phyloP scores from a whole-genome alignment of 1,284 basidiomycete genomes.

The Papiliotrema flavescens region DNA sequence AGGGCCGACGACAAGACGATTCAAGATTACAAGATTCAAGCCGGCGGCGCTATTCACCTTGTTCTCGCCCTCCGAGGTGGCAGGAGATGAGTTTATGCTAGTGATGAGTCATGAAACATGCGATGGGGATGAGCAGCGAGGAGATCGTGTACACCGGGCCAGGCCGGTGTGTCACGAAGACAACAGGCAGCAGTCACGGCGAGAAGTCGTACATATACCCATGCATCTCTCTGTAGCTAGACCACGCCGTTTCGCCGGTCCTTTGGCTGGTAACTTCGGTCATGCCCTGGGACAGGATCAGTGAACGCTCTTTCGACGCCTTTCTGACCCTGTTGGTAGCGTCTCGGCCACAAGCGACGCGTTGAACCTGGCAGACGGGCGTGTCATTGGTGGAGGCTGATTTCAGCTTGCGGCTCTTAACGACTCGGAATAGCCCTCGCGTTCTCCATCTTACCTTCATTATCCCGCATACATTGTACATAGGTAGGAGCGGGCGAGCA shows the following conservation, averaged over 20 bases:
- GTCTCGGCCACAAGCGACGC: too few species aligned
- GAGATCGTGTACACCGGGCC: too few species aligned
- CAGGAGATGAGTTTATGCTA: conserved; percentile 45
- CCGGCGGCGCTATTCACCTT: conserved; percentile 83
- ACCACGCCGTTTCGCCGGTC: background rate
- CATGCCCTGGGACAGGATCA: background rate
- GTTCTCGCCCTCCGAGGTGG: conserved; percentile 91
- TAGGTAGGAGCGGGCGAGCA: too few species aligned
- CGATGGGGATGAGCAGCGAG: background rate
- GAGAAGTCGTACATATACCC: background rate
- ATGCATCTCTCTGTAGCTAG: background rate
- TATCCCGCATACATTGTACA: too few species aligned
- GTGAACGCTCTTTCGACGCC: background rate
- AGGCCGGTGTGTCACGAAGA: too few species aligned
- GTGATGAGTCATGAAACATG: background rate
- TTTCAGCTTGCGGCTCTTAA: too few species aligned
- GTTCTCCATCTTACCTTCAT: too few species aligned
- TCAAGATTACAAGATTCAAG: conserved; percentile 71
- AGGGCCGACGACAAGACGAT: conserved; percentile 82
- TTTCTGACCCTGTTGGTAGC: too few species aligned
- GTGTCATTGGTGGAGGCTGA: too few species aligned
- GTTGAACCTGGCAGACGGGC: too few species aligned
- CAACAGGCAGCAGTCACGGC: too few species aligned
- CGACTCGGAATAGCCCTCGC: too few species aligned
- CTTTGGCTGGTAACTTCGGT: background rate